phyloP scores from a whole-genome alignment of 371 early-diverging fungal species.

The Syncephalastrum contaminatum region DNA sequence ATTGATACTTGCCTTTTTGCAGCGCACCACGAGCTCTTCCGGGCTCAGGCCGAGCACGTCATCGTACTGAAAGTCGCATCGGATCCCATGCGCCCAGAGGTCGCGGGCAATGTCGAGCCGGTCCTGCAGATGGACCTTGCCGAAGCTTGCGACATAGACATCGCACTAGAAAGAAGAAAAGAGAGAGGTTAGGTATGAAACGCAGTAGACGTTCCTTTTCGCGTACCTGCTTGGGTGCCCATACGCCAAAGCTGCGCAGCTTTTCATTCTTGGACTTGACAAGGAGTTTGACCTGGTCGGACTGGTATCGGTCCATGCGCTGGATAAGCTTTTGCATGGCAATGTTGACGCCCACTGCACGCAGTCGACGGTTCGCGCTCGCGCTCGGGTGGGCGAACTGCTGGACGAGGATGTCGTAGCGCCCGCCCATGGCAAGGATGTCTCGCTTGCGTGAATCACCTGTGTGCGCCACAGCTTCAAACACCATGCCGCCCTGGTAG shows the following conservation, averaged over 20 bases:
- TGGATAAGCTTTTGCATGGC: slow-evolving; percentile 75
- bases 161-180: slow-evolving; percentile 49
- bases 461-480: slow-evolving; percentile 67
- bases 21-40: slow-evolving; percentile 60
- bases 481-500: slow-evolving; percentile 72
- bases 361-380: slow-evolving; percentile 50
- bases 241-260: slow-evolving; percentile 58
- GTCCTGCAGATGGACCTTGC: slow-evolving; percentile 68
- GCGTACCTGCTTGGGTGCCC: slow-evolving; percentile 54
- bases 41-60: slow-evolving; percentile 66
- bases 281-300: slow-evolving; percentile 54
- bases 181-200: not conserved
- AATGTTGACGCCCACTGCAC: slow-evolving; percentile 78
- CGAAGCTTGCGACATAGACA: slow-evolving; percentile 81
- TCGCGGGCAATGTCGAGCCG: slow-evolving; percentile 71
- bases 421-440: slow-evolving; percentile 82
- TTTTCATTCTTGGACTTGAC: slow-evolving; percentile 59
- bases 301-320: slow-evolving; percentile 69
- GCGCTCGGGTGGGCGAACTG: slow-evolving; percentile 48
- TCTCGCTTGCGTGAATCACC: slow-evolving; percentile 61
- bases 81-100: slow-evolving; percentile 72
- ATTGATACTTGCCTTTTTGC: slow-evolving; percentile 72
- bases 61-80: slow-evolving; percentile 75
- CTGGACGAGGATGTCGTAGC: slow-evolving; percentile 71
- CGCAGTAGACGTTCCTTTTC: not conserved